Evolutionary conservation across 2,329 filamentous ascomycete species (phyloP).

Genomic region (Trematosphaeria pertusa): DNA sequence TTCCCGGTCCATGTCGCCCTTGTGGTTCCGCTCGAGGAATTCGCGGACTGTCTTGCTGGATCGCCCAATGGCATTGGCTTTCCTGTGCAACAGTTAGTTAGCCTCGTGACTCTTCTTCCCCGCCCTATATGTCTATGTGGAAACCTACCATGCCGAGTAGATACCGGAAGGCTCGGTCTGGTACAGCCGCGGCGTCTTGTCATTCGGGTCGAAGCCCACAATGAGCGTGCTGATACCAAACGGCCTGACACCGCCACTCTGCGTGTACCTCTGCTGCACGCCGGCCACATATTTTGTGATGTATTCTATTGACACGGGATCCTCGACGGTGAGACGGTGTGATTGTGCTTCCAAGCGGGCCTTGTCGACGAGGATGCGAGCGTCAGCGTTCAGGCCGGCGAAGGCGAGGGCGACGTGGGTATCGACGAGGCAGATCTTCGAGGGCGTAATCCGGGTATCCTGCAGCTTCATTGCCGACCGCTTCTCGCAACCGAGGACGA

Average conservation of each 20-base stretch:
- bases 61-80: constrained; percentile 97
- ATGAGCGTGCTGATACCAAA: constrained; percentile 98
- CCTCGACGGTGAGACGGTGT: constrained; percentile 95
- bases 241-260: constrained; percentile 97
- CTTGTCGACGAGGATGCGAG: constrained; percentile 97
- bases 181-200: constrained; percentile 87
- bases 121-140: neutral
- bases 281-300: constrained; percentile 99
- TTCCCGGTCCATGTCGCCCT: constrained; percentile 95
- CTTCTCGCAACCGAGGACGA: constrained; percentile 98
- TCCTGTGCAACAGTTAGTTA: constrained; percentile 65
- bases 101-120: neutral
- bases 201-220: constrained; percentile 96
- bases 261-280: constrained; percentile 98
- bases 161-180: constrained; percentile 99
- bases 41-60: constrained; percentile 99
- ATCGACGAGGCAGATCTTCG: constrained; percentile 96
- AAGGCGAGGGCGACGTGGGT: constrained; percentile 97
- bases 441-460: constrained; percentile 98
- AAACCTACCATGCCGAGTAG: constrained; percentile 91
- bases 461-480: constrained; percentile 99
- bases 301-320: constrained; percentile 97
- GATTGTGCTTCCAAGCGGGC: constrained; percentile 96
- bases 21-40: constrained; percentile 98
- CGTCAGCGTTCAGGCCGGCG: constrained; percentile 95